phyloP scores from a whole-genome alignment of 2,329 filamentous ascomycete species.

The Paracoccidioides lutzii region DNA sequence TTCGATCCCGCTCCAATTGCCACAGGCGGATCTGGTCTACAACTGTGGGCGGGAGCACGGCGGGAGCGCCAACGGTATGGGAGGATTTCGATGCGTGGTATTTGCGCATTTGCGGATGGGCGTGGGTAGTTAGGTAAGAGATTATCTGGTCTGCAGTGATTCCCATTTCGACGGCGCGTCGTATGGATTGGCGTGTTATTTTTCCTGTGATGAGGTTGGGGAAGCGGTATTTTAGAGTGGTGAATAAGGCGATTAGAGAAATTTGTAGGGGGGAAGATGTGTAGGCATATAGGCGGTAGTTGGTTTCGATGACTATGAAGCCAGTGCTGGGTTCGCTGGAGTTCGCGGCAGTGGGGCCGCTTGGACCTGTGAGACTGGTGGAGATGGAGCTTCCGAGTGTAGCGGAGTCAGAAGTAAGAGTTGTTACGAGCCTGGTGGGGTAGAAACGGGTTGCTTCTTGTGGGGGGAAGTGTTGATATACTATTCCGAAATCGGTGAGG shows the following conservation, averaged over 20 bases:
- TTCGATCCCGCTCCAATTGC: conserved; percentile 93
- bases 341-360: conserved; percentile 21
- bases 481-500: conserved; percentile 81
- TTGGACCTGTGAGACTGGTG: conserved; percentile 41
- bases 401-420: conserved; percentile 65
- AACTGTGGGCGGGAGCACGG: conserved; percentile 79
- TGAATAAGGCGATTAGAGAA: conserved; percentile 81
- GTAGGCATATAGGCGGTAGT: conserved; percentile 95
- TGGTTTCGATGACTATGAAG: conserved; percentile 93
- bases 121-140: conserved; percentile 78
- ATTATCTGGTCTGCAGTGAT: conserved; percentile 96
- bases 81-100: conserved; percentile 31
- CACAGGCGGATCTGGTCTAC: conserved; percentile 95
- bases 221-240: conserved; percentile 77
- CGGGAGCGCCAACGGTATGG: conserved; percentile 26
- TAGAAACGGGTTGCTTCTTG: conserved; percentile 50
- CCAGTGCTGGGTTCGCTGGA: conserved; percentile 37
- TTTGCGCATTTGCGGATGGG: conserved; percentile 84
- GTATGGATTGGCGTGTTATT: conserved; percentile 76
- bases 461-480: conserved; percentile 47
- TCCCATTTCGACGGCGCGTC: conserved; percentile 72
- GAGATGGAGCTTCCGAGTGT: conserved; percentile 59
- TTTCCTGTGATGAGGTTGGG: conserved; percentile 89
- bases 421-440: conserved; percentile 86
- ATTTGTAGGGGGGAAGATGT: conserved; percentile 90